Evolutionary conservation across 768 basidiomycete species (phyloP), one percentile per base, ranked within the genome.

Genomic region (Podaxis pistillaris): DNA sequence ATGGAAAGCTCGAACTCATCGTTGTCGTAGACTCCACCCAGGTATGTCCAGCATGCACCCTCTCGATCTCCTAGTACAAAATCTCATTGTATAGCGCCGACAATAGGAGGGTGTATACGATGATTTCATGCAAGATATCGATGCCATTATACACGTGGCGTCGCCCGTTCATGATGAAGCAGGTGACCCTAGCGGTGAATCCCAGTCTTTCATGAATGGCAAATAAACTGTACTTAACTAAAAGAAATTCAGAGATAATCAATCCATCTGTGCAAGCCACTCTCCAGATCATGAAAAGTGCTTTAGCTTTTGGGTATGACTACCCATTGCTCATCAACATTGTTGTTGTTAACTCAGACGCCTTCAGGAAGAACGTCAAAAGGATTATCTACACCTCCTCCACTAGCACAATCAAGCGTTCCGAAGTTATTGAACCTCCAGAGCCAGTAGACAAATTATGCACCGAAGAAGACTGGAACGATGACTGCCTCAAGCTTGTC

Each of bases 91-190:
- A 17, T n/a, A 57, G 15, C 13, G 19, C 19, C 13, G 38, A 19
- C 33, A 57, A 22, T 33, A 65, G 62, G 62, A 66, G 17, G 56
- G 49, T 1, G 65, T 47, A 11, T 64, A 61, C 19, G 63, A 64
- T 44, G 56, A 55, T 15, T 38, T 52, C 4, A 63, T 66, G 28
- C 46, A 53, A 28, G 65, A 56, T 33, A 37, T 66, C 13, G 63
- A 64, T 37, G 65, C 26, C 7, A 58, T 66, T 8, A 44, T 61
- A 11, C 65, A 66, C 38, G 37, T 60, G 8, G 65, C 63, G 4
- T 64, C 63, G 11, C 63, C 65, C 7, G 52, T 66, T 38, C 47
- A 55, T 15, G 36, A 49, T 24, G 40, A 59, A 37, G 19, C 28
- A n/a, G 63, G 24, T 15, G 63, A 64, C 8, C 51, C 63, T 38